Percentiles rank a stretch among this genome's conserved stretches.
phyloP scores from a whole-genome alignment of 2,329 filamentous ascomycete genomes.

The Penicillium paneum region DNA sequence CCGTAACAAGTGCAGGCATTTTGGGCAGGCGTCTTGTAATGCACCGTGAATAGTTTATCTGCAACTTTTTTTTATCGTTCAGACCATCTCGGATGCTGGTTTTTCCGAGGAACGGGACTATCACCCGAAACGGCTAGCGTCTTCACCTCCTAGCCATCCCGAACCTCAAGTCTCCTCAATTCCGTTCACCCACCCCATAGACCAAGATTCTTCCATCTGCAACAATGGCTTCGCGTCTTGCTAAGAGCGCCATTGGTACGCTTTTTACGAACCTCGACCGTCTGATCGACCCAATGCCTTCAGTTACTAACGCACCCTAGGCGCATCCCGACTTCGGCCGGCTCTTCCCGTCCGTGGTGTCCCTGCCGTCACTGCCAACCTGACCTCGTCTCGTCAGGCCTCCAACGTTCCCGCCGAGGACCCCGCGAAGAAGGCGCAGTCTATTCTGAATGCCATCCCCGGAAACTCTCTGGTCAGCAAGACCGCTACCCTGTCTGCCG shows the following conservation, averaged over 20 bases:
- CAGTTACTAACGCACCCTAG: slow-evolving; percentile 51
- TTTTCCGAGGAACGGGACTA: slow-evolving; percentile 32
- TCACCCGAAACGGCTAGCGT: slow-evolving; percentile 33
- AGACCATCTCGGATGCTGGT: slow-evolving; percentile 28
- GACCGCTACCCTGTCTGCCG: slow-evolving; percentile 92
- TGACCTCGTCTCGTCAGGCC: slow-evolving; percentile 65
- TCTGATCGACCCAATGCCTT: slow-evolving; percentile 15
- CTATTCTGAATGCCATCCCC: slow-evolving; percentile 87
- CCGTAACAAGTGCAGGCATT: slow-evolving; percentile 31
- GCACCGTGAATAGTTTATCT: slow-evolving; percentile 7
- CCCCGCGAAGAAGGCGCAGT: slow-evolving; percentile 95
- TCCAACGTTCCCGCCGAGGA: slow-evolving; percentile 80
- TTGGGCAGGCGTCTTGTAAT: slow-evolving; percentile 15
- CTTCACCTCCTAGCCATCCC: slow-evolving; percentile 39
- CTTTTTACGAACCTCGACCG: slow-evolving; percentile 34
- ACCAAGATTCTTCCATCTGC: slow-evolving; percentile 55
- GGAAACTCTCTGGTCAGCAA: slow-evolving; percentile 92
- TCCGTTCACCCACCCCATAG: slow-evolving; percentile 39
- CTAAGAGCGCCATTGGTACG: slow-evolving; percentile 92
- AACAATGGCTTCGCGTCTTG: slow-evolving; percentile 97
- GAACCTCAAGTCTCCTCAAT: slow-evolving; percentile 41
- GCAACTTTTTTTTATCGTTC: slow-evolving; percentile 30
- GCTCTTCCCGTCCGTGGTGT: slow-evolving; percentile 67
- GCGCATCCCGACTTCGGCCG: slow-evolving; percentile 86
- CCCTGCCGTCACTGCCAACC: slow-evolving; percentile 68